These are phyloP conservation scores for Acacia pycnantha DNA, from an alignment of 331 rosid genomes.

Conservation along the genomic window DNA sequence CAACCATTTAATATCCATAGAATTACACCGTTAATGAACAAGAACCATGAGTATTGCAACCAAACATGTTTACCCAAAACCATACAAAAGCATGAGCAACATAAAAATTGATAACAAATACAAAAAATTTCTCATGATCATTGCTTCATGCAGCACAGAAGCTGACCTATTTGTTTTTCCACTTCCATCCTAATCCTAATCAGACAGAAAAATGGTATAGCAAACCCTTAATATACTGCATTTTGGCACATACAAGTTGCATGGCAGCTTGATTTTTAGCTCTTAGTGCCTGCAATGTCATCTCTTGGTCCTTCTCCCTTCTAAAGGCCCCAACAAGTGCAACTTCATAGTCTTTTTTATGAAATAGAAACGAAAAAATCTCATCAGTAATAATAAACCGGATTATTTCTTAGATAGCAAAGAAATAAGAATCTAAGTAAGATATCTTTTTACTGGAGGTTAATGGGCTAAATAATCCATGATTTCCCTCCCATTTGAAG, in stretches of 20 bases:
- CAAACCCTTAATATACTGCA: conserved; percentile 17
- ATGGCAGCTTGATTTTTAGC: conserved; percentile 82
- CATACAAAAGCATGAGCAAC: conserved; percentile 16
- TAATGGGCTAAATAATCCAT: conserved; percentile 83
- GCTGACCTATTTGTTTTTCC: background rate
- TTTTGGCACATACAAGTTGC: conserved; percentile 70
- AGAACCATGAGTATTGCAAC: background rate
- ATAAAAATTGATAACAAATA: background rate
- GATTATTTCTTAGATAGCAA: conserved; percentile 3
- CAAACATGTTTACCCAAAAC: background rate
- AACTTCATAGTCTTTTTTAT: conserved; percentile 85
- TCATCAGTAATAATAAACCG: conserved; percentile 12
- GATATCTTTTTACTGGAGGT: conserved; percentile 57
- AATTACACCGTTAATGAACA: background rate
- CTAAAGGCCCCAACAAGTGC: conserved; percentile 96
- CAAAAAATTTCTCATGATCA: background rate
- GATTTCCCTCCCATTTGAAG: conserved; percentile 83
- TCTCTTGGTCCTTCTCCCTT: conserved; percentile 84
- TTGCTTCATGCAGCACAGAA: background rate
- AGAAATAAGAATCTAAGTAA: conserved; percentile 48
- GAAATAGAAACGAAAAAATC: conserved; percentile 15
- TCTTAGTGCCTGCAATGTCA: conserved; percentile 69
- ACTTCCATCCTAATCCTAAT: background rate
- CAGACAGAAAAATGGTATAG: conserved; percentile 15
- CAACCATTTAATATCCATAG: conserved; percentile 20